Conservation (phyloP, 2,329 filamentous ascomycete species). For the Pseudogymnoascus sp. region DNA sequence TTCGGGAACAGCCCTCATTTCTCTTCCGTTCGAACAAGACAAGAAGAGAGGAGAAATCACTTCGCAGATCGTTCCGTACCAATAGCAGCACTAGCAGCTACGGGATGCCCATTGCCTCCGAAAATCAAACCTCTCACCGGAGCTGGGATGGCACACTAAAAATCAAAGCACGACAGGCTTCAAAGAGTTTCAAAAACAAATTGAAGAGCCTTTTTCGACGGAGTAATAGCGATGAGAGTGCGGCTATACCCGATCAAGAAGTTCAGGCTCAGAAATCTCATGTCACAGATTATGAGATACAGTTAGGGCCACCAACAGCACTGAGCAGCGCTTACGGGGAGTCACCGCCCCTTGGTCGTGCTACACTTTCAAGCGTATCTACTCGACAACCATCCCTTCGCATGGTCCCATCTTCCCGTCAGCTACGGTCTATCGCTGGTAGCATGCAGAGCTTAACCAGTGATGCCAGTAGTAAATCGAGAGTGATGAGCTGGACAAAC, state of each 20-base stretch:
- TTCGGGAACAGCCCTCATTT: constrained; percentile 38
- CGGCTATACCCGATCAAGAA: constrained; percentile 44
- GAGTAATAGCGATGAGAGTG: constrained; percentile 29
- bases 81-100: constrained; percentile 36
- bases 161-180: constrained; percentile 53
- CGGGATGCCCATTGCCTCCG: constrained; percentile 27
- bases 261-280: constrained; percentile 36
- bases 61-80: constrained; percentile 45
- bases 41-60: constrained; percentile 24
- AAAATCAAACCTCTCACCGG: constrained; percentile 17
- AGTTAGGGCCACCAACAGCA: constrained; percentile 19
- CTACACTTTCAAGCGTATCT: constrained; percentile 31
- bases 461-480: constrained; percentile 48
- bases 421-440: constrained; percentile 45
- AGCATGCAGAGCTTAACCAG: constrained; percentile 46
- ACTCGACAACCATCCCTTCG: constrained; percentile 46
- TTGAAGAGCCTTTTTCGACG: constrained; percentile 52
- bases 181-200: constrained; percentile 53
- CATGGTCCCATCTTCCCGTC: constrained; percentile 38
- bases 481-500: constrained; percentile 66
- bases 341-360: constrained; percentile 35
- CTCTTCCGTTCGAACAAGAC: constrained; percentile 34
- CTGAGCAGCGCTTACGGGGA: constrained; percentile 33
- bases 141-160: constrained; percentile 35
- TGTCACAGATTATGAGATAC: constrained; percentile 20